Conservation (phyloP, 352 stramenopile species). For the Phytopythium helicoides region DNA sequence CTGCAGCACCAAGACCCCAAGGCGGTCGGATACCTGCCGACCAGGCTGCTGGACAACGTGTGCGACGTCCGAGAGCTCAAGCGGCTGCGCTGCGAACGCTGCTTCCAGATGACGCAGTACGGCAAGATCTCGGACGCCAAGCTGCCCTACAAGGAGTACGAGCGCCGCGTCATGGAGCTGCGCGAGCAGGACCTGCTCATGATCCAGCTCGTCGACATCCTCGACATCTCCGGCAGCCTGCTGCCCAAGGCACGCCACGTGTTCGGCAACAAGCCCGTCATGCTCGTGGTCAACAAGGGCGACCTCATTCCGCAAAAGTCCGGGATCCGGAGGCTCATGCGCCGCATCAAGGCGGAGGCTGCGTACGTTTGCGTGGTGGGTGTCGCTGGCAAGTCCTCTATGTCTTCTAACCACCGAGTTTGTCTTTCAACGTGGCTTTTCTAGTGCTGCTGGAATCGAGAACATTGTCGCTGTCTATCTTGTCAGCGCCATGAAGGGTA, state of each 20-base stretch:
- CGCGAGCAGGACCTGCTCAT: slow-evolving; percentile 88
- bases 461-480: slow-evolving; percentile 80
- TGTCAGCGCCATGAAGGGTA: slow-evolving; percentile 82
- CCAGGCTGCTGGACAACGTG: slow-evolving; percentile 61
- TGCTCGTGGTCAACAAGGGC: slow-evolving; percentile 91
- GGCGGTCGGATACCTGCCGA: slow-evolving; percentile 68
- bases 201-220: slow-evolving; percentile 91
- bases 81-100: slow-evolving; percentile 82
- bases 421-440: too few species aligned
- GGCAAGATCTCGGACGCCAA: slow-evolving; percentile 84
- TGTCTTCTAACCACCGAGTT: too few species aligned
- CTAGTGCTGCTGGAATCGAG: slow-evolving; percentile 66
- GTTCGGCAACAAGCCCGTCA: slow-evolving; percentile 88
- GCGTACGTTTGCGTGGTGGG: too few species aligned
- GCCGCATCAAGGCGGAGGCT: slow-evolving; percentile 74
- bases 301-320: slow-evolving; percentile 88
- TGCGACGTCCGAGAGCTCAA: slow-evolving; percentile 67
- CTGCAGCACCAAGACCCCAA: slow-evolving; percentile 65
- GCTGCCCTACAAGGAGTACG: slow-evolving; percentile 86
- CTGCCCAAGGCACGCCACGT: slow-evolving; percentile 83
- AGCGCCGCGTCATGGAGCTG: slow-evolving; percentile 83
- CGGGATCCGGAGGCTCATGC: slow-evolving; percentile 74
- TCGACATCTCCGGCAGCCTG: slow-evolving; percentile 89
- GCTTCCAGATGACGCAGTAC: slow-evolving; percentile 87
- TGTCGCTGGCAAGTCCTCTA: too few species aligned